A percentile compares a stretch with the other conserved stretches of the same genome.
Conservation (phyloP, 2,329 filamentous ascomycete genomes). For the Capronia coronata region DNA sequence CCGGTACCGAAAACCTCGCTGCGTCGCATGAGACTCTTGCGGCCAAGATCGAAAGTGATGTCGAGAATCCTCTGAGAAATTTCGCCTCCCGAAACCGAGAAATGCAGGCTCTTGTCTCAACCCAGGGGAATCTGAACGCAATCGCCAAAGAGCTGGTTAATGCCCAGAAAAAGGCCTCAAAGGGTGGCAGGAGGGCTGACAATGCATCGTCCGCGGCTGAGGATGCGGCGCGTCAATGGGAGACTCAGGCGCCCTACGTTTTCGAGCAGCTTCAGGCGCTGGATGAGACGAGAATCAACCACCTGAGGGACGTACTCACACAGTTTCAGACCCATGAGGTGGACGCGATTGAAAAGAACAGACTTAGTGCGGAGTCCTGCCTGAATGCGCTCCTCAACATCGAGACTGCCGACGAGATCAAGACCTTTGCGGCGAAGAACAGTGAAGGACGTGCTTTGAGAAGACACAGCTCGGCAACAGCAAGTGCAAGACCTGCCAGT, state of each 20-base stretch:
- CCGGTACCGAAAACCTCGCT: constrained; percentile 72
- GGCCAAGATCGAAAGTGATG: constrained; percentile 75
- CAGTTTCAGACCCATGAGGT: constrained; percentile 90
- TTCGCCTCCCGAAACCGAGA: constrained; percentile 68
- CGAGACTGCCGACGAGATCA: constrained; percentile 79
- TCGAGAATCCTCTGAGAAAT: constrained; percentile 73
- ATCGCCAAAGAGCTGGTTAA: constrained; percentile 81
- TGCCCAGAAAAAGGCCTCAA: constrained; percentile 78
- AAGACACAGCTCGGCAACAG: constrained; percentile 34
- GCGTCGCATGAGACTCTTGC: constrained; percentile 76
- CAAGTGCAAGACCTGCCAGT: constrained; percentile 29
- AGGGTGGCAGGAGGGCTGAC: constrained; percentile 64
- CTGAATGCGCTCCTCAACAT: constrained; percentile 79
- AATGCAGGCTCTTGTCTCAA: constrained; percentile 70
- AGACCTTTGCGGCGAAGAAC: constrained; percentile 54
- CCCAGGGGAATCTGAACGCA: constrained; percentile 70
- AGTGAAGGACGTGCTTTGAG: constrained; percentile 33
- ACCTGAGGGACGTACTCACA: constrained; percentile 82
- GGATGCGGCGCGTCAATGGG: constrained; percentile 77
- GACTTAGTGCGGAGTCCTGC: constrained; percentile 68
- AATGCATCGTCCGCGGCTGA: constrained; percentile 70
- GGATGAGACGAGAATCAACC: constrained; percentile 83
- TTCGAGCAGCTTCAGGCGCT: constrained; percentile 88
- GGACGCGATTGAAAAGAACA: constrained; percentile 72
- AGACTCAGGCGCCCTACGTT: constrained; percentile 87